Evolutionary conservation across 768 basidiomycete genomes (phyloP), one percentile per base, ranked within the genome.

Genomic region (Tylopilus cervinicoccineus): DNA sequence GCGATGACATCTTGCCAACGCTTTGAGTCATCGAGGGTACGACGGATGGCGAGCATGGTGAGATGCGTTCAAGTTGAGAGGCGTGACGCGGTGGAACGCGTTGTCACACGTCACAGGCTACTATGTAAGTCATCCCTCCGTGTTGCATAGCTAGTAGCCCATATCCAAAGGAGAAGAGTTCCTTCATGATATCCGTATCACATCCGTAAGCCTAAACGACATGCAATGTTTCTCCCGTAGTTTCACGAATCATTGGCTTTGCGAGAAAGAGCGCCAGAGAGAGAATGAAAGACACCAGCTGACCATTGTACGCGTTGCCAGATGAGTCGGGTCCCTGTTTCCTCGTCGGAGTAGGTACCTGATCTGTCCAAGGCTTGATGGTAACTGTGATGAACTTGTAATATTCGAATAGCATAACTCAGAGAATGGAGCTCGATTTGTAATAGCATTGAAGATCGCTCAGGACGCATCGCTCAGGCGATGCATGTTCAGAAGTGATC

Each of bases 1-100:
- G 20, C 19, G 43, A 59, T 31, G 37, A 59, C 57, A 6, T 47
- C 43, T 32, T 58, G 50, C 33, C 47, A 49, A 36, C 50, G 52
- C 0, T 10, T 1, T 2, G 48, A 14, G 31, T 49, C 17, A 4
- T 36, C 41, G 36, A 54, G 49, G 23, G 23, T 32, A 37, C 46
- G 56, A 24, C 41, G 52, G 29, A 57, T 23, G 14, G 48, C 20
- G 12, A 48, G 39, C 51, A 57, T 58, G 56, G 16, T 17, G 20
- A n/a, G 42, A 33, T 19, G 29, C n/a, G 43, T 51, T 32, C 17
- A 17, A 29, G 32, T 38, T 22, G 40, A 20, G 45, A 12, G 11
- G 3, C 34, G 31, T 2, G 28, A 29, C 29, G 26, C 19, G 36
- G 12, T 16, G 13, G 29, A 16, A 7, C 37, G 29, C 48, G 43